Conservation (phyloP, 2,329 filamentous ascomycete genomes). For the Chalara sp. region DNA sequence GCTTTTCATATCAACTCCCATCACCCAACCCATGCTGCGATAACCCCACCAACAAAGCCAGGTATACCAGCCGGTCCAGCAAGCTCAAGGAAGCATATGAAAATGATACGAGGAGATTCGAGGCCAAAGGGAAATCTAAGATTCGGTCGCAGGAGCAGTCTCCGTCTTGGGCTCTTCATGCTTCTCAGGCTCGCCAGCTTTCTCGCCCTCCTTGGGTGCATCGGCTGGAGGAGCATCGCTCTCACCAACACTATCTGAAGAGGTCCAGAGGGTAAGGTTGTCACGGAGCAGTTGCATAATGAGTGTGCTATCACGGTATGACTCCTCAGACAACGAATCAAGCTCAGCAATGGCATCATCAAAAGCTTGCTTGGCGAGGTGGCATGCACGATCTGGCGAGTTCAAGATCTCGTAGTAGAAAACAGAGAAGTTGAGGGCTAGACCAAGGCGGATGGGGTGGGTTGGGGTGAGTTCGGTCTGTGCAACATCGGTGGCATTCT, state of each 20-base stretch:
- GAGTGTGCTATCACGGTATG: conserved; percentile 96
- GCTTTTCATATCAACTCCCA: conserved; percentile 31
- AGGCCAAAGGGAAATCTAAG: conserved; percentile 31
- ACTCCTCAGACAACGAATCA: conserved; percentile 95
- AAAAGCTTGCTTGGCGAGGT: conserved; percentile 92
- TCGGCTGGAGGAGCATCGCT: conserved; percentile 39
- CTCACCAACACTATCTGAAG: conserved; percentile 76
- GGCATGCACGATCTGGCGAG: conserved; percentile 95
- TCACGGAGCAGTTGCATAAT: conserved; percentile 99
- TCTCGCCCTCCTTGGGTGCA: conserved; percentile 56
- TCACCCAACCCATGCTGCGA: conserved; percentile 27
- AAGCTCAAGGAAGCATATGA: conserved; percentile 28
- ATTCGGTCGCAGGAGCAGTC: conserved; percentile 40
- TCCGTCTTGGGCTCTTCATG: conserved; percentile 25
- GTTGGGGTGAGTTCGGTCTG: conserved; percentile 84
- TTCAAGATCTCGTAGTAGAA: conserved; percentile 99
- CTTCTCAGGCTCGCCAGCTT: conserved; percentile 43
- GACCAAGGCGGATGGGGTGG: conserved; percentile 86
- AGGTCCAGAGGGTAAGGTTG: conserved; percentile 97
- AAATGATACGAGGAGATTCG: conserved; percentile 35
- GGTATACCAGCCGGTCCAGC: conserved; percentile 23
- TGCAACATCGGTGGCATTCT: conserved; percentile 78
- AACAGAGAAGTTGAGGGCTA: conserved; percentile 93
- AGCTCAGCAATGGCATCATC: conserved; percentile 97
- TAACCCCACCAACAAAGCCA: conserved; percentile 26